Conservation (phyloP, 1,284 basidiomycete species). For the Ustilago vetiveriae region DNA sequence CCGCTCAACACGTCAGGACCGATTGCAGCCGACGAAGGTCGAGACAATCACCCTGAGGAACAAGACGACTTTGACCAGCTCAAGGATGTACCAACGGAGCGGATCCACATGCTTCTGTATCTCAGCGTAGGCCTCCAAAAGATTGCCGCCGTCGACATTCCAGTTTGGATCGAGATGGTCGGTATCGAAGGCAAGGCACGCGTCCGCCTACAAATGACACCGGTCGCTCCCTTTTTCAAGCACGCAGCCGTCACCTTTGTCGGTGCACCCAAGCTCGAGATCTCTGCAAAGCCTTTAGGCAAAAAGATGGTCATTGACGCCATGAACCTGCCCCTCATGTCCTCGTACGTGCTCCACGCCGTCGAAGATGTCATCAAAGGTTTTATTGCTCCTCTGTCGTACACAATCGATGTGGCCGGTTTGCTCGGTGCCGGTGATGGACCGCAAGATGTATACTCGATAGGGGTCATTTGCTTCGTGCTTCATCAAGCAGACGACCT, state of each 20-base stretch:
- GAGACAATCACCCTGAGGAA: conserved; percentile 5
- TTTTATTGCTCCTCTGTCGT: conserved; percentile 58
- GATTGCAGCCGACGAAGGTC: conserved; percentile 12
- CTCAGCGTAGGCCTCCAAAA: conserved; percentile 62
- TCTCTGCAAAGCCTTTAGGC: conserved; percentile 61
- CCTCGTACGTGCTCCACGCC: conserved; percentile 53
- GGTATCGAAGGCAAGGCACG: conserved; percentile 62
- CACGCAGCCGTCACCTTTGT: conserved; percentile 60
- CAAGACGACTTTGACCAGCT: conserved; percentile 29
- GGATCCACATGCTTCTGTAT: conserved; percentile 57
- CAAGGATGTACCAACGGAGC: conserved; percentile 35
- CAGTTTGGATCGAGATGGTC: conserved; percentile 62
- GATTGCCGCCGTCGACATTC: conserved; percentile 60
- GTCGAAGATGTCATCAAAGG: conserved; percentile 58
- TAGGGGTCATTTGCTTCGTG: conserved; percentile 57
- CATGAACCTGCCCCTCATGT: conserved; percentile 63
- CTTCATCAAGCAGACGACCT: conserved; percentile 57
- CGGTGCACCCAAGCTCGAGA: conserved; percentile 57
- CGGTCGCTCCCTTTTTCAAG: conserved; percentile 59
- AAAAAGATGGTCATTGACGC: conserved; percentile 63
- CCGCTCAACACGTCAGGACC: conserved; percentile 21
- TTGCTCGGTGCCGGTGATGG: conserved; percentile 58
- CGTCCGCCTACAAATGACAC: conserved; percentile 59
- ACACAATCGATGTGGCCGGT: conserved; percentile 57
- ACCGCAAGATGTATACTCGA: conserved; percentile 53